These are phyloP conservation scores for Fonsecaea erecta DNA, from an alignment of 2,329 filamentous ascomycete genomes.

Conservation along the genomic window DNA sequence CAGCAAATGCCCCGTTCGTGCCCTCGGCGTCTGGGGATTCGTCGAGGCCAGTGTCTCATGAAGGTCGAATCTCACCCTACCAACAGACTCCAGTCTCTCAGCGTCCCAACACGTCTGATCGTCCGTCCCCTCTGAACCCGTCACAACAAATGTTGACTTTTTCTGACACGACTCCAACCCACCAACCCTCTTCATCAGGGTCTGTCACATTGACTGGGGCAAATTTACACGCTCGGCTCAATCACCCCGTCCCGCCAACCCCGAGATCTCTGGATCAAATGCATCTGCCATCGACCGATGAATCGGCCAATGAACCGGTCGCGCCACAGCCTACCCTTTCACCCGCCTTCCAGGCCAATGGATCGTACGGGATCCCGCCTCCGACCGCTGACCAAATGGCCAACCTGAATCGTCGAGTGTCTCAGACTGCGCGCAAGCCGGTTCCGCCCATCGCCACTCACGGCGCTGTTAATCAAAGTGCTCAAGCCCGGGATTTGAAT, in stretches of 20 bases:
- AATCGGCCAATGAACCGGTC: not conserved
- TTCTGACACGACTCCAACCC: slow-evolving; percentile 4
- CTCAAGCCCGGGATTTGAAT: slow-evolving; percentile 16
- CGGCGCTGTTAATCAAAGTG: slow-evolving; percentile 3
- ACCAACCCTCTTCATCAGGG: slow-evolving; percentile 14
- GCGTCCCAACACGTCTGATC: slow-evolving; percentile 16
- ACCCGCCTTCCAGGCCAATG: not conserved
- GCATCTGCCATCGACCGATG: slow-evolving; percentile 13
- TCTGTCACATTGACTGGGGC: slow-evolving; percentile 39
- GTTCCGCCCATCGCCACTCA: slow-evolving; percentile 19
- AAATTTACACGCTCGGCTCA: slow-evolving; percentile 41
- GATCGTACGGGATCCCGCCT: slow-evolving; percentile 15
- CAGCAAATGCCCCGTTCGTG: slow-evolving; percentile 10
- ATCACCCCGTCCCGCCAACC: slow-evolving; percentile 42
- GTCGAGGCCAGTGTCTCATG: slow-evolving; percentile 30
- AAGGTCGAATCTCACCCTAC: slow-evolving; percentile 25
- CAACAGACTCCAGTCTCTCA: slow-evolving; percentile 24
- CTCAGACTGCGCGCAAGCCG: slow-evolving; percentile 21
- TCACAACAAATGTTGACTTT: slow-evolving; percentile 9
- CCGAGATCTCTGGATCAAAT: slow-evolving; percentile 27
- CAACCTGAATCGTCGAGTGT: slow-evolving; percentile 30
- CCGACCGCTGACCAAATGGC: slow-evolving; percentile 34
- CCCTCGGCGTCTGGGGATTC: slow-evolving; percentile 21
- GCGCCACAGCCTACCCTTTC: slow-evolving; percentile 3
- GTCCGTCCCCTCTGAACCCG: slow-evolving; percentile 20